Evolutionary conservation across 179 eudicot genomes (phyloP).

Genomic region (Beta lomatogona): DNA sequence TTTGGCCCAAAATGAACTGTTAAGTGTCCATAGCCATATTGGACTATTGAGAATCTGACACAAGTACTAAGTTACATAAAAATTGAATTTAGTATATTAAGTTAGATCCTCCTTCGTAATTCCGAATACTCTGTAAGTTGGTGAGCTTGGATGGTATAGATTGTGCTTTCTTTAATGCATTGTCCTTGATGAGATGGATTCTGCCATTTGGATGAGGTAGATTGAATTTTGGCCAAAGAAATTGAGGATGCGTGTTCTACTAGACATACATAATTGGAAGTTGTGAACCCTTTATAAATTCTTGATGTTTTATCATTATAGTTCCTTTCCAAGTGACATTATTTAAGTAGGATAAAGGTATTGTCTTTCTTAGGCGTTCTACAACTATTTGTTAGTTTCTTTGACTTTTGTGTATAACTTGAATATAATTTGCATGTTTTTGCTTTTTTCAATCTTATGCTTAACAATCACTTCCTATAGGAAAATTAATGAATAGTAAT

Average conservation of each 20-base stretch:
- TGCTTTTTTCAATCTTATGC: too few relatives aligned
- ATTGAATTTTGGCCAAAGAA: not conserved
- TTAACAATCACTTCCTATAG: too few relatives aligned
- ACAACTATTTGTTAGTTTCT: not conserved
- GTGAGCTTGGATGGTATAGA: not conserved
- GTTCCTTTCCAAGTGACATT: not conserved
- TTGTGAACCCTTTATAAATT: not conserved
- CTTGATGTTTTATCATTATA: not conserved
- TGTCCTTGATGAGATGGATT: not conserved
- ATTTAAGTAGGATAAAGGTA: too few relatives aligned
- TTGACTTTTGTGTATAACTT: too few relatives aligned
- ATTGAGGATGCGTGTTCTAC: not conserved
- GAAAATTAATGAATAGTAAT: too few relatives aligned
- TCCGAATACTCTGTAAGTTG: not conserved
- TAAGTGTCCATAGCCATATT: too few relatives aligned
- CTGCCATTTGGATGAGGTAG: not conserved
- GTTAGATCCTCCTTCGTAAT: not conserved
- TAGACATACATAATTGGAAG: not conserved
- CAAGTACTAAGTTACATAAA: too few relatives aligned
- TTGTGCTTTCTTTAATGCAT: not conserved
- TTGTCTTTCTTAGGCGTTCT: not conserved
- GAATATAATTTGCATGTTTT: too few relatives aligned
- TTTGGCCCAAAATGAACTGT: too few relatives aligned
- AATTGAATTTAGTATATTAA: not conserved
- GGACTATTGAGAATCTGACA: too few relatives aligned